Conservation (phyloP, 768 basidiomycete genomes). For the Boletus tomentosulus region DNA sequence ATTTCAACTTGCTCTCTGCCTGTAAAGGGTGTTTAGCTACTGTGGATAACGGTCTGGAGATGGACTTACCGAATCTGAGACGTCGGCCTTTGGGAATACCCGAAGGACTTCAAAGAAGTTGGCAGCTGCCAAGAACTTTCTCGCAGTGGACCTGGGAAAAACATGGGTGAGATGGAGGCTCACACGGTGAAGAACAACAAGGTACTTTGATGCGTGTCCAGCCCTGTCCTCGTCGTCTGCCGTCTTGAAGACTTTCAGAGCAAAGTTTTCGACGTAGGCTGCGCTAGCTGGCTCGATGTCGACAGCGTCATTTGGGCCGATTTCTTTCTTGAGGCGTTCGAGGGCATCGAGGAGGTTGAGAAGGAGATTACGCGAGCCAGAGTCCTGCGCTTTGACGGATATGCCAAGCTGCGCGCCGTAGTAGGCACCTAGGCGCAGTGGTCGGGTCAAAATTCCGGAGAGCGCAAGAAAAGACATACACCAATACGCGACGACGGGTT, state of each 20-base stretch:
- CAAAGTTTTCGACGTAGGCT: conserved; percentile 95
- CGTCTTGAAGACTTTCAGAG: conserved; percentile 76
- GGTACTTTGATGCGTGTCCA: conserved; percentile 71
- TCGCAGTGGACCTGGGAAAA: conserved; percentile 74
- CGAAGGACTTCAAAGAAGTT: conserved; percentile 90
- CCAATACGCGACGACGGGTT: conserved; percentile 93
- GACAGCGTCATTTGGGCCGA: conserved; percentile 74
- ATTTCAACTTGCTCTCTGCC: conserved; percentile 86
- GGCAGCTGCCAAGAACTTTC: conserved; percentile 91
- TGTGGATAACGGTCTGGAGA: not conserved
- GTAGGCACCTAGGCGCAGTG: conserved; percentile 63
- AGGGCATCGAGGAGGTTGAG: conserved; percentile 70
- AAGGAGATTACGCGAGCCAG: conserved; percentile 62
- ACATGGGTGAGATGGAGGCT: conserved; percentile 3
- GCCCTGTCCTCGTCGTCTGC: conserved; percentile 91
- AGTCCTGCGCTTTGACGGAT: conserved; percentile 62
- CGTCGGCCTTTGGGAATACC: conserved; percentile 59
- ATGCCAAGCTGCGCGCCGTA: conserved; percentile 90
- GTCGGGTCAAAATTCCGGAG: not conserved
- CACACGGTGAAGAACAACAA: conserved; percentile 2
- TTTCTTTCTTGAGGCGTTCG: conserved; percentile 74
- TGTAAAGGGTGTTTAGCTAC: conserved; percentile 27
- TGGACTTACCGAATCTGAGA: conserved; percentile 52
- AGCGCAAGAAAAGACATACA: conserved; percentile 50
- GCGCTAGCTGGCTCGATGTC: conserved; percentile 78